Conservation (phyloP, 2,329 filamentous ascomycete genomes). For the Thelonectria discophora region DNA sequence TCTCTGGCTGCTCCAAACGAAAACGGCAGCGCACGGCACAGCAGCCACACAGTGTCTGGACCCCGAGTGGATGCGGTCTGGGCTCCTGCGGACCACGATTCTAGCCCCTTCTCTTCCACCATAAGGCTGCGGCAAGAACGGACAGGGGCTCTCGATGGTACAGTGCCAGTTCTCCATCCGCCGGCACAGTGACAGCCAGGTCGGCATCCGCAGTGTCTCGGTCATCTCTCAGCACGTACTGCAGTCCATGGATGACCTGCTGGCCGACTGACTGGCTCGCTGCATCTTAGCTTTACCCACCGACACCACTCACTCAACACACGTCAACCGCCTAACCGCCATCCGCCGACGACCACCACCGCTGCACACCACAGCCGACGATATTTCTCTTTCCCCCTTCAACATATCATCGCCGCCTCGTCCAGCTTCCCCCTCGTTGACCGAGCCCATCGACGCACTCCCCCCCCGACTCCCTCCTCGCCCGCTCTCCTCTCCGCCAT, state of each 20-base stretch:
- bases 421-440: conserved; percentile 22
- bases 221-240: conserved; percentile 14
- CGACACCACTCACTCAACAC: conserved; percentile 18
- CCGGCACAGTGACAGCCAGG: neutral
- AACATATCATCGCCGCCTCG: conserved; percentile 31
- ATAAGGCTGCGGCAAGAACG: neutral
- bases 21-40: neutral
- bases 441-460: conserved; percentile 2
- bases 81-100: neutral
- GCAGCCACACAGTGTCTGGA: conserved; percentile 11
- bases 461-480: conserved; percentile 14
- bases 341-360: conserved; percentile 27
- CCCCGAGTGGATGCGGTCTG: neutral
- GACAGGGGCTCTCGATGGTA: neutral
- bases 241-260: conserved; percentile 10
- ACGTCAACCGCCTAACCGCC: conserved; percentile 36
- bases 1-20: neutral
- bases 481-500: conserved; percentile 25
- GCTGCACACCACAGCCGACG: conserved; percentile 21
- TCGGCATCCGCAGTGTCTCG: neutral
- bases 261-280: neutral
- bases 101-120: neutral
- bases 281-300: neutral
- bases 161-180: neutral
- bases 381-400: conserved; percentile 25